Evolutionary conservation across 768 basidiomycete genomes (phyloP).

Genomic region (Boletus eberwhitei): DNA sequence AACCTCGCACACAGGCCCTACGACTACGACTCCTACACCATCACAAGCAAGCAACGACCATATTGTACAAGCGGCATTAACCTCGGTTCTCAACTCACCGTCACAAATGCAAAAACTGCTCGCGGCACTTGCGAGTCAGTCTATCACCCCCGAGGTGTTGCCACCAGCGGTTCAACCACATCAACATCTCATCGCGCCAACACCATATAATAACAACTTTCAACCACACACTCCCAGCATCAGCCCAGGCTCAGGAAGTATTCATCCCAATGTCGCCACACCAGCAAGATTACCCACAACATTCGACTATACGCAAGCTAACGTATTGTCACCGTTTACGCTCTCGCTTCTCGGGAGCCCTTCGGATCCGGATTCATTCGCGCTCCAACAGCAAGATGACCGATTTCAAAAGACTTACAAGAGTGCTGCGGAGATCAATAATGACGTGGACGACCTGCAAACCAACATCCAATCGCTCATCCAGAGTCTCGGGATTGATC

Average conservation of each 20-base stretch:
- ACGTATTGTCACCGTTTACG: conserved; percentile 22
- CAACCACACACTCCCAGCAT: conserved; percentile 6
- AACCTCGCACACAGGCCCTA: background rate
- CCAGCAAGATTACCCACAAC: conserved; percentile 16
- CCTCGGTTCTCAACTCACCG: conserved; percentile 49
- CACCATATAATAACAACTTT: conserved; percentile 22
- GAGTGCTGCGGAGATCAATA: conserved; percentile 60
- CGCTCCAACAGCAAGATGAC: conserved; percentile 37
- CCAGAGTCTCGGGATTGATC: conserved; percentile 65
- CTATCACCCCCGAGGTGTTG: conserved; percentile 23
- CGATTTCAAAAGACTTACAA: conserved; percentile 56
- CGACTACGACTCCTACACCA: conserved; percentile 7
- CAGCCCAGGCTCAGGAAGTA: background rate
- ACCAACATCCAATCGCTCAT: conserved; percentile 69
- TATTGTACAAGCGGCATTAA: conserved; percentile 48
- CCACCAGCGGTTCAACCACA: conserved; percentile 16
- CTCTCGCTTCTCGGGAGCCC: conserved; percentile 24
- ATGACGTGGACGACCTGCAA: conserved; percentile 69
- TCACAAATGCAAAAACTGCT: conserved; percentile 58
- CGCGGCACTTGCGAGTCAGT: conserved; percentile 36
- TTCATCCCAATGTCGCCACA: conserved; percentile 3
- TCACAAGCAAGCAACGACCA: conserved; percentile 37
- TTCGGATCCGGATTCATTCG: conserved; percentile 32
- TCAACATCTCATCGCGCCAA: conserved; percentile 29
- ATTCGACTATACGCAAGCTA: conserved; percentile 22